Evolutionary conservation across 805 yeast genomes (phyloP).

Genomic region (Millerozyma acaciae): DNA sequence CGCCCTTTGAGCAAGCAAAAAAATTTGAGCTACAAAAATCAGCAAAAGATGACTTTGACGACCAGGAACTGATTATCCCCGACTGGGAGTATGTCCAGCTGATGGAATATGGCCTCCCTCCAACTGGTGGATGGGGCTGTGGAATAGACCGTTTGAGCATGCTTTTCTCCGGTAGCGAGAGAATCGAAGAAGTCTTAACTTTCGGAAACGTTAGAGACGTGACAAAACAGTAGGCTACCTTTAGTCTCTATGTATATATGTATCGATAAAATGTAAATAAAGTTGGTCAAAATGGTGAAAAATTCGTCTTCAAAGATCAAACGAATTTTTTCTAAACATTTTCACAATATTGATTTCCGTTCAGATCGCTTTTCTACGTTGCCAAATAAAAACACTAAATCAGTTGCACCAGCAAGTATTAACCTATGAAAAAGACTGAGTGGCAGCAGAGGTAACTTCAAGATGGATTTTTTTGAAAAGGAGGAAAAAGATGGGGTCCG

Average conservation of each 20-base stretch:
- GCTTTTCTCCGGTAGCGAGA: conserved; percentile 59
- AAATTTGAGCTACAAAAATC: conserved; percentile 62
- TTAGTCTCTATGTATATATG: background rate
- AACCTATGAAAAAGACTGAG: background rate
- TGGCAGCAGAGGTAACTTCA: background rate
- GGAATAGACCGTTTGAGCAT: conserved; percentile 88
- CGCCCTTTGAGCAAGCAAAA: conserved; percentile 63
- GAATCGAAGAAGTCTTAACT: conserved; percentile 73
- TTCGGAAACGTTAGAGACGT: conserved; percentile 78
- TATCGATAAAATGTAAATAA: too few species aligned
- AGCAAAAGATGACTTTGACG: conserved; percentile 45
- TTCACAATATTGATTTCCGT: too few species aligned
- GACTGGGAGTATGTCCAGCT: conserved; percentile 68
- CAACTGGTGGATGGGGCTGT: conserved; percentile 97
- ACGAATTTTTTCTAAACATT: too few species aligned
- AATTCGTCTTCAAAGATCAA: too few species aligned
- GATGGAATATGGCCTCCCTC: conserved; percentile 94
- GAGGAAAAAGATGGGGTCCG: conserved; percentile 76
- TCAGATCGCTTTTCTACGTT: too few species aligned
- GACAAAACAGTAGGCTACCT: conserved; percentile 51
- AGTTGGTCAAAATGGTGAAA: too few species aligned
- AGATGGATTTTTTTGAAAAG: conserved; percentile 46
- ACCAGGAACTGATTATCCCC: conserved; percentile 61
- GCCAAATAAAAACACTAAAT: too few species aligned
- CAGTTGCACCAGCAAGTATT: background rate